Evolutionary conservation across 805 yeast genomes (phyloP), one percentile per base, ranked within the genome.

Genomic region (Wickerhamiella musiphila): DNA sequence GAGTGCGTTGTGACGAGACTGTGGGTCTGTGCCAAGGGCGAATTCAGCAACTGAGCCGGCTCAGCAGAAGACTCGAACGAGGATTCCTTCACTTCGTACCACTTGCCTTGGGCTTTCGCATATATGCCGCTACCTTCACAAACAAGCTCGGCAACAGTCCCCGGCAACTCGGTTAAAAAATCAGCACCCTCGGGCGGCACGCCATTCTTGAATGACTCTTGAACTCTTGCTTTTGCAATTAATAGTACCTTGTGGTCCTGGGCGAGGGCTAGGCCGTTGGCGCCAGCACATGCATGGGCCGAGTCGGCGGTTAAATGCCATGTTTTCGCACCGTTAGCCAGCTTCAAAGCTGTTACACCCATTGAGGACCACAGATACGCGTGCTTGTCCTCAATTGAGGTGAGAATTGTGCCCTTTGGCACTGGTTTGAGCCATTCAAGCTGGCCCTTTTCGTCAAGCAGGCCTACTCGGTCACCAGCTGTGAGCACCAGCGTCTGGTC

Each of bases 341-440:
- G 28, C 13, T 43, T 34, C 36, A 30, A 43, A 1, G 27, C 45
- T 9, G 28, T 23, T 18, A 41, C 13, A 4, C 16, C 13, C n/a
- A n/a, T n/a, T 13, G 22, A 27, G n/a, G 41, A 42, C 11, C 39
- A 37, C 6, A 38, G 32, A 12, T 31, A 19, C 6, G 35, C 32
- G 6, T 20, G 13, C 13, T 23, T 33, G 17, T 21, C 34, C 6
- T n/a, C 31, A 7, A 27, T 12, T 4, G 38, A 38, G n/a, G n/a
- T n/a, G n/a, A n/a, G n/a, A 4, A 41, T 25, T 5, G 37, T 26
- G 3, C 25, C 14, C 12, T 12, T 23, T 20, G 33, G 33, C 16
- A 36, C 39, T 7, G 13, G 20, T 11, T 39, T 40, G 17, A 56
- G 44, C 58, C 58, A 53, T 8, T 26, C 8, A 6, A 44, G n/a